Evolutionary conservation across 2,329 filamentous ascomycete species (phyloP), one percentile per base, ranked within the genome.

Genomic region (Harringtonia aguacate): DNA sequence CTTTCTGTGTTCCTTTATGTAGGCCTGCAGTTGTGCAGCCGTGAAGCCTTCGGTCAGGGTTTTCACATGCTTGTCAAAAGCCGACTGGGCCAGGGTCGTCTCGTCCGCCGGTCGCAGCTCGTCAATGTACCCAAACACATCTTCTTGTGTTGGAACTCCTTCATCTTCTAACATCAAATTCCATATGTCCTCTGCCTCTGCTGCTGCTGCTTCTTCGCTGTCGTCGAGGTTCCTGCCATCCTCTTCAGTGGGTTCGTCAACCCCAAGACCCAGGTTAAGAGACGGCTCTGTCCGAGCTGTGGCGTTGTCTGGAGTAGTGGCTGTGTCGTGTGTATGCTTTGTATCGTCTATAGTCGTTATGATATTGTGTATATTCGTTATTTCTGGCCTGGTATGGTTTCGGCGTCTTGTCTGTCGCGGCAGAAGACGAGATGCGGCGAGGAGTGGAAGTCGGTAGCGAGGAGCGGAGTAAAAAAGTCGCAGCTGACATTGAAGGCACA

Each of bases 11-110:
- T 24, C 37, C 18, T 45, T 29, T 8, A 69, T 52, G 46, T 78
- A 79, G 3, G 54, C 51, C 9, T 45, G 46, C 17, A 79, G 58
- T 50, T 78, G 74, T 0, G 51, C 30, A 0, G 46, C 53, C 0
- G 70, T 69, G 52, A 78, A 78, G 8, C 73, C 69, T 1, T 58
- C 46, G 22, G 61, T 52, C 14, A 78, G 53, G 13, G 59, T 57
- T 2, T 61, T 54, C 41, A 61, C 53, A 15, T 75, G 51, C 14
- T 59, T 57, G 4, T 61, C 54, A 43, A 73, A 75, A 8, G 70
- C 62, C 0, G 54, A 57, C 29, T 57, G 52, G 2, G 59, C 53
- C 5, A 77, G 45, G 9, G 62, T 52, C 2, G 47, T 61, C 21
- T 61, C 61, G 7, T 63, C 60, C 1, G 44, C 46, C 1, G 74